Conservation (phyloP, 2,329 filamentous ascomycete genomes). For the Macrophomina pseudophaseolina region DNA sequence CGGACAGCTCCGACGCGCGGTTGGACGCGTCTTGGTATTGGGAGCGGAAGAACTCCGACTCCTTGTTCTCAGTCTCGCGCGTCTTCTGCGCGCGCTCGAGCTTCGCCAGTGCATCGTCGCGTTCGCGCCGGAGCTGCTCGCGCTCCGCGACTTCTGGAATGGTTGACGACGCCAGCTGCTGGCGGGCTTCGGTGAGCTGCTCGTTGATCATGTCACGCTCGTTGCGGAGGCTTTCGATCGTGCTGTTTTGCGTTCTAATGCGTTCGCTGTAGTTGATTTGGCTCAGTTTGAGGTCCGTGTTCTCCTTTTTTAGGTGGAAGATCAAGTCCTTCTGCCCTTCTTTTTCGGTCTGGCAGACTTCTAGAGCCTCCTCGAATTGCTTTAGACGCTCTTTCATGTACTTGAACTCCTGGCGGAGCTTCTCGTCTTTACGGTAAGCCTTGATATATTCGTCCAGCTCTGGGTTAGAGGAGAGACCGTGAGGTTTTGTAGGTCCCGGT, state of each 20-base stretch:
- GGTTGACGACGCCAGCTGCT: constrained; percentile 5
- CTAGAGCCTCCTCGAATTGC: constrained; percentile 37
- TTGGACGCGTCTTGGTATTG: constrained; percentile 54
- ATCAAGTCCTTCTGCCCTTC: constrained; percentile 10
- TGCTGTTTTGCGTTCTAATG: constrained; percentile 38
- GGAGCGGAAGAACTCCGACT: constrained; percentile 62
- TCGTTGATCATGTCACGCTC: constrained; percentile 2
- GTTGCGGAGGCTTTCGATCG: constrained; percentile 34
- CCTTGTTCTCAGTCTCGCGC: constrained; percentile 47
- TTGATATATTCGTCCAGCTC: not conserved
- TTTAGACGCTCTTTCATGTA: constrained; percentile 33
- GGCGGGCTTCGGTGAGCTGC: constrained; percentile 14
- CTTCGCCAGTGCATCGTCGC: constrained; percentile 33
- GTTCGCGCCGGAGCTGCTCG: constrained; percentile 29
- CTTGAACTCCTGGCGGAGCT: constrained; percentile 32
- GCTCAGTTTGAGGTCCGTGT: not conserved
- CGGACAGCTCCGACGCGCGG: not conserved
- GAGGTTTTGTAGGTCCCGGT: not conserved
- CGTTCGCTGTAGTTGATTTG: not conserved
- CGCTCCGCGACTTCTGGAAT: constrained; percentile 17
- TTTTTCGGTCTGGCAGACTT: constrained; percentile 25
- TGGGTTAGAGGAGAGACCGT: not conserved
- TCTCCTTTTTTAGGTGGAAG: constrained; percentile 4
- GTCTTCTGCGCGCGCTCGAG: constrained; percentile 40
- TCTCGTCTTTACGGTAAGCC: constrained; percentile 29